Percentiles rank a stretch among this genome's conserved stretches.
These are phyloP conservation scores for Ganoderma boninense DNA, from an alignment of 1,284 basidiomycete species.

Conservation along the genomic window DNA sequence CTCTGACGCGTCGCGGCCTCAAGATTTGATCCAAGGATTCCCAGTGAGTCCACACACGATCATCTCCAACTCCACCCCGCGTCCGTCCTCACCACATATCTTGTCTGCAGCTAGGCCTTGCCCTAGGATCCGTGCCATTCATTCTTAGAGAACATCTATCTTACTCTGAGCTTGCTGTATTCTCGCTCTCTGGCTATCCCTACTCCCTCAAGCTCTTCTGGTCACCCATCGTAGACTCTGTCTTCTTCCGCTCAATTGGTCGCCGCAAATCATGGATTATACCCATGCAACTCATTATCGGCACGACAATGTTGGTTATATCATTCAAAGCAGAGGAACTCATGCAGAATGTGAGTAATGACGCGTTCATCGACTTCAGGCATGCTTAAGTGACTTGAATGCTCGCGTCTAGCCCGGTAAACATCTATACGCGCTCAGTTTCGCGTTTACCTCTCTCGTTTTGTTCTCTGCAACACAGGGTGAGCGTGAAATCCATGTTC, in stretches of 20 bases:
- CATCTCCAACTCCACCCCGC: neutral
- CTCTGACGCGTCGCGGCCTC: constrained; percentile 15
- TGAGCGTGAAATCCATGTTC: constrained; percentile 35
- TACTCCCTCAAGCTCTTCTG: constrained; percentile 98
- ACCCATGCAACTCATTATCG: constrained; percentile 94
- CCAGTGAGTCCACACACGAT: constrained; percentile 71
- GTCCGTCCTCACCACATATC: neutral
- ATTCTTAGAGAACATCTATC: constrained; percentile 94
- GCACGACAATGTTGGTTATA: constrained; percentile 89
- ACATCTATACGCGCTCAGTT: constrained; percentile 84
- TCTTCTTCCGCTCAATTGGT: constrained; percentile 84
- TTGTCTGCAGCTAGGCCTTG: constrained; percentile 10
- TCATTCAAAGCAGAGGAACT: constrained; percentile 83
- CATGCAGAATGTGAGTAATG: constrained; percentile 76
- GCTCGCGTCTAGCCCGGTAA: constrained; percentile 70
- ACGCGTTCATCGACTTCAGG: too few relatives aligned
- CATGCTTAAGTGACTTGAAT: neutral
- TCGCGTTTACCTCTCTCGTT: constrained; percentile 91
- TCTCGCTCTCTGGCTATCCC: constrained; percentile 94
- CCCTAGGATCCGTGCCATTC: constrained; percentile 90
- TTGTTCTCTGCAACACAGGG: constrained; percentile 98
- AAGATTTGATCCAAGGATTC: constrained; percentile 94
- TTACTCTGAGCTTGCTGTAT: constrained; percentile 96
- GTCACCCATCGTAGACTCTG: constrained; percentile 97
- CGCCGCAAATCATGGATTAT: constrained; percentile 99